Percentiles rank a stretch among this genome's conserved stretches.
Evolutionary conservation across 345 rosid species (phyloP).

Genomic region (Moricandia arvensis): DNA sequence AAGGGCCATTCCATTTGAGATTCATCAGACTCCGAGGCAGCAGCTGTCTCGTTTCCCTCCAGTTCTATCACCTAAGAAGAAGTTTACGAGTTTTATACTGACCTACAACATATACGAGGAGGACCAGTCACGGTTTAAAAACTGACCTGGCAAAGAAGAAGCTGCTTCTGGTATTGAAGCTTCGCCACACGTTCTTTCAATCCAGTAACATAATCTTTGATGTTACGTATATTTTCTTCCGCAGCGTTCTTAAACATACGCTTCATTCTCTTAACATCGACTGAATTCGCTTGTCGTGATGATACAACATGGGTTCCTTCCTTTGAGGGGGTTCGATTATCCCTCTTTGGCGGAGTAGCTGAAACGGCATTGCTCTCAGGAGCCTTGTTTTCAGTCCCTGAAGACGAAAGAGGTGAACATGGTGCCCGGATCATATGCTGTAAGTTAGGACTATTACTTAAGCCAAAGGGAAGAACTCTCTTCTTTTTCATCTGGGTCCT

Average conservation of each 20-base stretch:
- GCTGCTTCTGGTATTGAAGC: conserved; percentile 96
- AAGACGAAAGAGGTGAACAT: conserved; percentile 78
- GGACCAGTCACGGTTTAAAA: conserved; percentile 7
- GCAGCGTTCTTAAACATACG: conserved; percentile 95
- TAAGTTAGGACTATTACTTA: conserved; percentile 73
- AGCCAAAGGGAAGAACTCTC: conserved; percentile 66
- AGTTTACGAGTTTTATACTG: conserved; percentile 8
- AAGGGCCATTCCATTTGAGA: conserved; percentile 72
- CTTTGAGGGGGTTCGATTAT: conserved; percentile 46
- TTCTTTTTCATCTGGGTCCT: conserved; percentile 67
- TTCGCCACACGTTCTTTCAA: conserved; percentile 94
- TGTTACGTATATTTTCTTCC: conserved; percentile 85
- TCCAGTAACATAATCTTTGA: conserved; percentile 80
- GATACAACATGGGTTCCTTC: conserved; percentile 55
- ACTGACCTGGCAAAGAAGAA: conserved; percentile 90
- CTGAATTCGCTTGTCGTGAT: conserved; percentile 57
- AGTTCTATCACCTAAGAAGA: conserved; percentile 67
- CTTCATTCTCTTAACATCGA: conserved; percentile 88
- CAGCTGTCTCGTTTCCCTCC: conserved; percentile 58
- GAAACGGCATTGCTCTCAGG: conserved; percentile 53
- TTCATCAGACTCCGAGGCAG: conserved; percentile 44
- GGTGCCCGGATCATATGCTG: conserved; percentile 76
- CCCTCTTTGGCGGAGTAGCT: conserved; percentile 47
- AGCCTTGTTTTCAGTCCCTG: conserved; percentile 69
- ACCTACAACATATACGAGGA: neutral